Evolutionary conservation across 2,329 filamentous ascomycete genomes (phyloP).

Genomic region (Exophiala phaeomuriformis): DNA sequence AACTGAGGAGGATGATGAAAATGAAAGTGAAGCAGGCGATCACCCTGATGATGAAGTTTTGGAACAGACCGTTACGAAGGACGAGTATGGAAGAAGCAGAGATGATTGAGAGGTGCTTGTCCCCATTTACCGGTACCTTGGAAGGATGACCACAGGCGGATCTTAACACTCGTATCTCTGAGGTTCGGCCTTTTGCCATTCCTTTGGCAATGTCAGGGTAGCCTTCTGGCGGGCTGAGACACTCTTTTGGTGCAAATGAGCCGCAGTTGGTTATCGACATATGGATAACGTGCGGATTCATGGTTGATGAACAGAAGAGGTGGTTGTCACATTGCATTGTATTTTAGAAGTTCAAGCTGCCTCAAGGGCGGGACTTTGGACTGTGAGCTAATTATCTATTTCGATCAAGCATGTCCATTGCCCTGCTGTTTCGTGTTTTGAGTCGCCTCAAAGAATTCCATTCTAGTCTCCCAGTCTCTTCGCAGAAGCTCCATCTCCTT

Average conservation of each 20-base stretch:
- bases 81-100: neutral
- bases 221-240: too few relatives aligned
- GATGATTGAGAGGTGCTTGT: neutral
- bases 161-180: too few relatives aligned
- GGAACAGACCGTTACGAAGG: neutral
- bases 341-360: too few relatives aligned
- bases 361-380: too few relatives aligned
- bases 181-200: too few relatives aligned
- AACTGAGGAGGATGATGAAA: neutral
- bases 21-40: neutral
- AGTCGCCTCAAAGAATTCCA: conserved; percentile 35
- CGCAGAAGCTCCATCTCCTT: conserved; percentile 64
- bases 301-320: too few relatives aligned
- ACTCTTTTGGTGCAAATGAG: too few relatives aligned
- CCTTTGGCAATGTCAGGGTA: too few relatives aligned
- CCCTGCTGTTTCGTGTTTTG: neutral
- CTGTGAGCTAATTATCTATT: neutral
- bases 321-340: too few relatives aligned
- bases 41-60: neutral
- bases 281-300: too few relatives aligned
- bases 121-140: neutral
- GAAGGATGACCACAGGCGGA: neutral
- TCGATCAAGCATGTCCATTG: conserved; percentile 4
- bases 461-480: conserved; percentile 54
- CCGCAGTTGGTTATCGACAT: too few relatives aligned